phyloP scores from a whole-genome alignment of 768 basidiomycete genomes.

The Boletus barrowsii region DNA sequence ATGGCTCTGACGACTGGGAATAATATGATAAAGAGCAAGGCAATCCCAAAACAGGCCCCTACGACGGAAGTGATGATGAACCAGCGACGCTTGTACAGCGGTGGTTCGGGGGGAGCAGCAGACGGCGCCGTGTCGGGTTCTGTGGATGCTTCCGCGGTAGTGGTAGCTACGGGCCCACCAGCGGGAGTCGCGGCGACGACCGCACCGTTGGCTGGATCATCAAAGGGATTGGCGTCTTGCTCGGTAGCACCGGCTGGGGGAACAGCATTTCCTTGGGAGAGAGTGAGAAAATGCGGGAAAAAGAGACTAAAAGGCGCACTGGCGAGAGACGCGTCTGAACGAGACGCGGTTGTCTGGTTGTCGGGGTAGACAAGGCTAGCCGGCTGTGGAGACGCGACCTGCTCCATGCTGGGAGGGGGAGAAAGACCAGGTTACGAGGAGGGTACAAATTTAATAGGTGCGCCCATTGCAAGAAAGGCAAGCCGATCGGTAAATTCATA shows the following conservation, averaged over 20 bases:
- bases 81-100: slow-evolving; percentile 60
- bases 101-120: slow-evolving; percentile 23
- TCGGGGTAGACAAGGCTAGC: too few relatives aligned
- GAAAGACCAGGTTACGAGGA: too few relatives aligned
- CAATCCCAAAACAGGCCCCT: slow-evolving; percentile 51
- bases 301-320: background rate
- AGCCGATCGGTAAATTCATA: background rate
- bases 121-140: background rate
- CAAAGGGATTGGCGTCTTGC: slow-evolving; percentile 1
- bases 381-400: background rate
- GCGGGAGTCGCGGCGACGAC: slow-evolving; percentile 7
- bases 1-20: slow-evolving; percentile 69
- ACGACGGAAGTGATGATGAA: slow-evolving; percentile 61
- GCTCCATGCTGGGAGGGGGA: slow-evolving; percentile 3
- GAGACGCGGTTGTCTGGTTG: background rate
- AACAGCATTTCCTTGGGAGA: slow-evolving; percentile 8
- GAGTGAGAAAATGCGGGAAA: background rate
- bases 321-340: slow-evolving; percentile 16
- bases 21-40: slow-evolving; percentile 61
- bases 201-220: slow-evolving; percentile 10
- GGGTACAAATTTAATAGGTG: background rate
- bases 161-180: background rate
- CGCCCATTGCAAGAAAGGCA: background rate
- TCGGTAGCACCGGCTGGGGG: slow-evolving; percentile 1
- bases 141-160: background rate